A percentile compares a stretch with the other conserved stretches of the same genome.
These are phyloP conservation scores for Papilionanthe hybrid DNA, from an alignment of 116 monocot species.

Conservation along the genomic window DNA sequence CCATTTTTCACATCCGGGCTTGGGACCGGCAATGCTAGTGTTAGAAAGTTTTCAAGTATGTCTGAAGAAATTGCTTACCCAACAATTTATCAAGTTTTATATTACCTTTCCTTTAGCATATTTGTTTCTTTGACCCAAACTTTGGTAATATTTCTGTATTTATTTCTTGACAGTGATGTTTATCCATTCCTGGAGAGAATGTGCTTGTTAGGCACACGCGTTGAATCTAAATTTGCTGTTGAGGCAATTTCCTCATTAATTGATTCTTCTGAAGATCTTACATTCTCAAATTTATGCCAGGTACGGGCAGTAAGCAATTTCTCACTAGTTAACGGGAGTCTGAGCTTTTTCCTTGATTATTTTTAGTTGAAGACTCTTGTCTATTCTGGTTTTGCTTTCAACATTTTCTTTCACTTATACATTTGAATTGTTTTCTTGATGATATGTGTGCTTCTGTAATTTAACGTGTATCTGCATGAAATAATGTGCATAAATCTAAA, in stretches of 20 bases:
- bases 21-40: no score
- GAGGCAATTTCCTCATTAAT: constrained; percentile 54
- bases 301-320: constrained; percentile 25
- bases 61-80: neutral
- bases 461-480: neutral
- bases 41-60: neutral
- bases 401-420: neutral
- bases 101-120: neutral
- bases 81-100: neutral
- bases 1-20: no score
- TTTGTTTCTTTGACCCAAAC: neutral
- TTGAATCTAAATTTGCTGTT: constrained; percentile 67
- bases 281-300: constrained; percentile 51
- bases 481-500: neutral
- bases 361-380: neutral
- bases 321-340: neutral
- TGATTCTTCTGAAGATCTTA: constrained; percentile 30
- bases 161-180: constrained; percentile 36
- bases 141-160: neutral
- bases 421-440: neutral
- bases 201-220: constrained; percentile 71
- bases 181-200: constrained; percentile 64
- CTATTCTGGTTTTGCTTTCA: no score
- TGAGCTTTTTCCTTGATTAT: neutral
- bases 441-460: neutral